A percentile compares a stretch with the other conserved stretches of the same genome.
Conservation (phyloP, 2,329 filamentous ascomycete species). For the Cercospora brassicicola region DNA sequence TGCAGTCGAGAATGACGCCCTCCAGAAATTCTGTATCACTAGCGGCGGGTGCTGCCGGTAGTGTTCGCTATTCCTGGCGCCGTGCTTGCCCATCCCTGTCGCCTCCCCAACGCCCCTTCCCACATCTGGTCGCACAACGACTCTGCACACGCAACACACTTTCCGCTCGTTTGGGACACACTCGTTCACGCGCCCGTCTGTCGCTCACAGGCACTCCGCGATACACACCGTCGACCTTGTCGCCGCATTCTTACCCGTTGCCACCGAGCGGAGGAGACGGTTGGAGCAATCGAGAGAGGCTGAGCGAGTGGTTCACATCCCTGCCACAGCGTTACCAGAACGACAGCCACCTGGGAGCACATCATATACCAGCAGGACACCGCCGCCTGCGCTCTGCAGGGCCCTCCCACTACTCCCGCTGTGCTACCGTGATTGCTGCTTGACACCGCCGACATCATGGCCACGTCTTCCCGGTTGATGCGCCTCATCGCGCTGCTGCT, state of each 20-base stretch:
- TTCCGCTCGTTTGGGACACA: not conserved
- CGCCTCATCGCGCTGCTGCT: constrained; percentile 29
- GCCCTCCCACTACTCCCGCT: constrained; percentile 2
- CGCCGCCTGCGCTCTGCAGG: constrained; percentile 4
- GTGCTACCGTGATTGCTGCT: constrained; percentile 5
- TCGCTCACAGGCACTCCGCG: not conserved
- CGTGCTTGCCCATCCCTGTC: not conserved
- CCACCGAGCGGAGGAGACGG: not conserved
- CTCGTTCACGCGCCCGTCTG: constrained; percentile 1
- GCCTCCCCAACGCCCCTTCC: constrained; percentile 3
- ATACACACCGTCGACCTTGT: not conserved
- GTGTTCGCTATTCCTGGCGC: not conserved
- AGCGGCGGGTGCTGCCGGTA: not conserved
- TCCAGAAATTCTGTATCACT: constrained; percentile 1
- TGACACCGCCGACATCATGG: constrained; percentile 13
- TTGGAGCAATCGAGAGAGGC: not conserved
- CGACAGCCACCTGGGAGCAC: constrained; percentile 15
- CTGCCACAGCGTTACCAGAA: constrained; percentile 9
- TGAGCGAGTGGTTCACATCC: constrained; percentile 10
- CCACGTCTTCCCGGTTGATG: constrained; percentile 11
- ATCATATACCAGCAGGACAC: constrained; percentile 7
- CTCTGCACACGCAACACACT: not conserved
- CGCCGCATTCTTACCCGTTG: not conserved
- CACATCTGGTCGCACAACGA: not conserved
- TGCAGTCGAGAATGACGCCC: not conserved